These are phyloP conservation scores for Rhizopogon vinicolor DNA, from an alignment of 768 basidiomycete species.

Conservation along the genomic window DNA sequence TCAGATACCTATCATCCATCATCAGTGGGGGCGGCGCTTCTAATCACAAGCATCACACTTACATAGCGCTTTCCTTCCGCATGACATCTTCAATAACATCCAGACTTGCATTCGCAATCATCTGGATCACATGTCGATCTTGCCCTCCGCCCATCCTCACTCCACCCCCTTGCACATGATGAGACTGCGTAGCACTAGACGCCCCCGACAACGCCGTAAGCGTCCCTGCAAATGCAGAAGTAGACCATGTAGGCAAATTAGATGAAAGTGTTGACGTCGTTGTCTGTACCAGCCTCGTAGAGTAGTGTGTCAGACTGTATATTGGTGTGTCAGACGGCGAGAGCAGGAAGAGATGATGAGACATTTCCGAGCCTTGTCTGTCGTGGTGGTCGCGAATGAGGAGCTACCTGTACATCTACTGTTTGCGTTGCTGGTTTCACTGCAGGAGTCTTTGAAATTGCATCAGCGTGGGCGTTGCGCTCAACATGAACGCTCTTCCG, in stretches of 20 bases:
- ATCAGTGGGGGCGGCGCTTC: not conserved
- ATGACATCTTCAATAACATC: conserved; percentile 94
- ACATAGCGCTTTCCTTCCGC: conserved; percentile 79
- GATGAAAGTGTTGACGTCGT: conserved; percentile 68
- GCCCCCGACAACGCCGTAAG: conserved; percentile 84
- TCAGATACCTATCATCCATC: conserved; percentile 71
- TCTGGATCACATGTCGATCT: conserved; percentile 94
- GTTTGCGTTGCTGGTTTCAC: too few relatives aligned
- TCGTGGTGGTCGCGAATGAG: too few relatives aligned
- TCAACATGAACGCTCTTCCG: conserved; percentile 3
- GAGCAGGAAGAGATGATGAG: conserved; percentile 80
- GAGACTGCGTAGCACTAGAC: conserved; percentile 62
- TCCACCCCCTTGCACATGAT: conserved; percentile 56
- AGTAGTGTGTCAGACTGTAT: conserved; percentile 80
- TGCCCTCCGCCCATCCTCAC: conserved; percentile 75
- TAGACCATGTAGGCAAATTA: conserved; percentile 87
- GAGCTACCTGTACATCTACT: not conserved
- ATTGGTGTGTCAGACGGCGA: conserved; percentile 86
- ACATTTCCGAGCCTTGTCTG: conserved; percentile 42
- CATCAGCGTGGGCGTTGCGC: not conserved
- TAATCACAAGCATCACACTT: conserved; percentile 26
- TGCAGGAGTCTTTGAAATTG: not conserved
- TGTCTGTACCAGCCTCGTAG: conserved; percentile 62
- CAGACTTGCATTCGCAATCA: conserved; percentile 96
- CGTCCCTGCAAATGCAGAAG: conserved; percentile 87